Percentiles rank a stretch among this genome's conserved stretches.
Conservation (phyloP, 352 stramenopile genomes). For the Phytophthora pseudosyringae region DNA sequence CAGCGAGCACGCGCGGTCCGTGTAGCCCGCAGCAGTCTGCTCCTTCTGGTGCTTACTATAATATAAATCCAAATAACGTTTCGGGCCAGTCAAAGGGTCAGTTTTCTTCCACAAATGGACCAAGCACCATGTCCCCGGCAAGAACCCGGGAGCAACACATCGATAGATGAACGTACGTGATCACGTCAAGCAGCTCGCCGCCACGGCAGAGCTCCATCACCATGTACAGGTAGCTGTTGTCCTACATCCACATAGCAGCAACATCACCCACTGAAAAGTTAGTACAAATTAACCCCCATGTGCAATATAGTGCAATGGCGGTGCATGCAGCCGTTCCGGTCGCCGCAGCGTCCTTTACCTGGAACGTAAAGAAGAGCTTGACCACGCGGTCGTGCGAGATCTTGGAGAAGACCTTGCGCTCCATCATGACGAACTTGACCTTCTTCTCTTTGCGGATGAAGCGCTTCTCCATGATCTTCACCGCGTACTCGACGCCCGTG, state of each 20-base stretch:
- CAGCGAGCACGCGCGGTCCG: conserved; percentile 73
- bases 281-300: not conserved
- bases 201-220: conserved; percentile 90
- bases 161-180: conserved; percentile 62
- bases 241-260: conserved; percentile 17
- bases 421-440: conserved; percentile 93
- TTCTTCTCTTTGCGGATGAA: conserved; percentile 94
- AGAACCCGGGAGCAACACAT: not conserved
- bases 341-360: conserved; percentile 43
- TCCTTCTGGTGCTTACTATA: conserved; percentile 81
- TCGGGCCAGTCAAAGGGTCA: conserved; percentile 11
- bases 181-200: conserved; percentile 87
- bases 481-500: conserved; percentile 83
- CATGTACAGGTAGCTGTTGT: conserved; percentile 90
- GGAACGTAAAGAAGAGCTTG: conserved; percentile 92
- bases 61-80: not conserved
- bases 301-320: not conserved
- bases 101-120: conserved; percentile 12
- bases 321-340: conserved; percentile 11
- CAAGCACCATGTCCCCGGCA: not conserved
- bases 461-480: conserved; percentile 94
- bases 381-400: conserved; percentile 89
- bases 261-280: not conserved
- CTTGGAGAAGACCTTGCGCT: conserved; percentile 91
- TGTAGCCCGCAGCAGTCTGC: conserved; percentile 57